Evolutionary conservation across 2,329 filamentous ascomycete species (phyloP).

Genomic region (Emericellopsis cladophorae): DNA sequence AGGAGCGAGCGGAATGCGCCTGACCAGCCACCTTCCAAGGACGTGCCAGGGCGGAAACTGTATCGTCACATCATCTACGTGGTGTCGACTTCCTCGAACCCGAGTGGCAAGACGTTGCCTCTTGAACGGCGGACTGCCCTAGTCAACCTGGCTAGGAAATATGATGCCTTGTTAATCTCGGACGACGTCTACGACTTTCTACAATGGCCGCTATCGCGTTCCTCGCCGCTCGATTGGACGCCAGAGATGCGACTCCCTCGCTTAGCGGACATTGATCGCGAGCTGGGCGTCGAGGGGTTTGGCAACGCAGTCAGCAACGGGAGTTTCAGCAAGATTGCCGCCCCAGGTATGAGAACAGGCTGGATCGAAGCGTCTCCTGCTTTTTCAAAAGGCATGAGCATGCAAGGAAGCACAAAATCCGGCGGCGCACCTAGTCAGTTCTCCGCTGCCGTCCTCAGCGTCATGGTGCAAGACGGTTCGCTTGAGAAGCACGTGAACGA

Average conservation of each 20-base stretch:
- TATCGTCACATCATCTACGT: conserved; percentile 84
- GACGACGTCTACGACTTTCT: conserved; percentile 95
- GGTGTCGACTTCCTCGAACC: conserved; percentile 83
- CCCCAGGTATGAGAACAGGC: conserved; percentile 72
- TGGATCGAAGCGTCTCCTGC: conserved; percentile 65
- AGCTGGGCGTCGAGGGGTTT: conserved; percentile 48
- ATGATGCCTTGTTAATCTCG: conserved; percentile 70
- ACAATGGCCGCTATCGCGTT: conserved; percentile 51
- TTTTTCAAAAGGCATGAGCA: conserved; percentile 35
- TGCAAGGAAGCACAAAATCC: conserved; percentile 39
- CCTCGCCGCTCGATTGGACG: conserved; percentile 13
- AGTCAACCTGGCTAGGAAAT: conserved; percentile 62
- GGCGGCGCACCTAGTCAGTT: conserved; percentile 47
- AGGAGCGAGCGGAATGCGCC: conserved; percentile 7
- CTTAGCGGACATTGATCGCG: conserved; percentile 65
- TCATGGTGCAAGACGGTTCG: conserved; percentile 30
- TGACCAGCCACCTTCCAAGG: background rate
- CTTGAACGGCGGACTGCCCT: conserved; percentile 52
- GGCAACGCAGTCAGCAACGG: conserved; percentile 79
- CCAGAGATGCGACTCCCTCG: conserved; percentile 51
- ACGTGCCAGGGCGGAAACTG: conserved; percentile 44
- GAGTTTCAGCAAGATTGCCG: conserved; percentile 79
- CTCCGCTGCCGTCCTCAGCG: conserved; percentile 35
- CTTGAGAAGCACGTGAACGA: conserved; percentile 29
- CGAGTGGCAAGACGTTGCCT: conserved; percentile 73